These are phyloP conservation scores for Fusarium nematophilum DNA, from an alignment of 2,329 filamentous ascomycete species.

Conservation along the genomic window DNA sequence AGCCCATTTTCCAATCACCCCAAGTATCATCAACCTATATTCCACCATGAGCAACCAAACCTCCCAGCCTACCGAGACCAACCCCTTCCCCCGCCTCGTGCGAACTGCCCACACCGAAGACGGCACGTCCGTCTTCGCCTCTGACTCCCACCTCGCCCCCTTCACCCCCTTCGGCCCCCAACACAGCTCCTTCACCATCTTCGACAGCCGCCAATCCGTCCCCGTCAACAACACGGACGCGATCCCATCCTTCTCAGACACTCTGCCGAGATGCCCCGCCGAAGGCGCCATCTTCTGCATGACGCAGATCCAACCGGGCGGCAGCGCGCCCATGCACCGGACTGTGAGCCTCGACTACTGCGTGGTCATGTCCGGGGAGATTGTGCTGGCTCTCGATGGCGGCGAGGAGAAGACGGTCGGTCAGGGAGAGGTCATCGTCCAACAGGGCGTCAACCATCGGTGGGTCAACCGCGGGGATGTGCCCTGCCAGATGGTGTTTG, in stretches of 20 bases:
- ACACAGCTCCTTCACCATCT: slow-evolving; percentile 17
- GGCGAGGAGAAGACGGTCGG: slow-evolving; percentile 53
- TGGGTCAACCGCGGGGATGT: slow-evolving; percentile 56
- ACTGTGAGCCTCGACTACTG: slow-evolving; percentile 55
- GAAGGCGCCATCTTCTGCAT: slow-evolving; percentile 51
- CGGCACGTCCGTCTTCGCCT: slow-evolving; percentile 14
- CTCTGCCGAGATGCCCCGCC: slow-evolving; percentile 50
- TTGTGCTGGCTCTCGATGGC: slow-evolving; percentile 54
- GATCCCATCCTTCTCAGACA: slow-evolving; percentile 26
- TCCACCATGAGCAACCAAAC: slow-evolving; percentile 7
- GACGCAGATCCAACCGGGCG: slow-evolving; percentile 46
- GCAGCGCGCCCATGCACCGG: slow-evolving; percentile 54
- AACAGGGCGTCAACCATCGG: slow-evolving; percentile 57
- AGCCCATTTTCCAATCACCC: background rate
- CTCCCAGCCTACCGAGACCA: background rate
- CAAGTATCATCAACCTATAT: background rate
- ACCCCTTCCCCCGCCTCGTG: slow-evolving; percentile 8
- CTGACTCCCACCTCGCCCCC: slow-evolving; percentile 10
- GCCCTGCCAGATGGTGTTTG: slow-evolving; percentile 52
- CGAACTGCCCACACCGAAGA: slow-evolving; percentile 11
- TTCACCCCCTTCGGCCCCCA: slow-evolving; percentile 23
- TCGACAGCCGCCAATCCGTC: slow-evolving; percentile 26
- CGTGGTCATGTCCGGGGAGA: slow-evolving; percentile 52
- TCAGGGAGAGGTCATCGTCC: slow-evolving; percentile 54
- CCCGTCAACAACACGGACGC: slow-evolving; percentile 32